These are phyloP conservation scores for Penicillium bialowiezense DNA, from an alignment of 495 filamentous ascomycete genomes.

Conservation along the genomic window DNA sequence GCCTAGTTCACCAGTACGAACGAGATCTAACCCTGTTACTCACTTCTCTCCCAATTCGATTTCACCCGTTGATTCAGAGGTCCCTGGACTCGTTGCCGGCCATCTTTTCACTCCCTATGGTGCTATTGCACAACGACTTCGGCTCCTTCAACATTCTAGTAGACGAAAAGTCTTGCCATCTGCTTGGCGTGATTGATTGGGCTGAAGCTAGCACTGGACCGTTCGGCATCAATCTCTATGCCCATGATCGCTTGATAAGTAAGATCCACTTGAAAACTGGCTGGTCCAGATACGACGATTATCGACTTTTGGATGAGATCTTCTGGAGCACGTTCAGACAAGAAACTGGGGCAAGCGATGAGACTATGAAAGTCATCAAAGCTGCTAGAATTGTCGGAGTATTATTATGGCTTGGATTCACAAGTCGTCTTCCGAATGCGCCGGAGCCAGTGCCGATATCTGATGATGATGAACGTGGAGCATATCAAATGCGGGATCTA, in stretches of 20 bases:
- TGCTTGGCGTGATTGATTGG: constrained; percentile 43
- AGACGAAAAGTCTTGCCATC: constrained; percentile 27
- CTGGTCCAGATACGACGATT: constrained; percentile 36
- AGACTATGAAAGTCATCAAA: constrained; percentile 29
- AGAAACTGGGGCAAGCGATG: constrained; percentile 29
- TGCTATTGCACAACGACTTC: constrained; percentile 38
- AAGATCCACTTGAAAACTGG: constrained; percentile 35
- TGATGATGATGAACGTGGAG: constrained; percentile 35
- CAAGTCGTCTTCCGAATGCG: constrained; percentile 35
- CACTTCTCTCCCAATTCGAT: constrained; percentile 30
- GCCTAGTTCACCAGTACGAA: constrained; percentile 19
- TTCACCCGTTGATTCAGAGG: constrained; percentile 30
- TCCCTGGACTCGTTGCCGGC: constrained; percentile 25
- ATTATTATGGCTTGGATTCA: constrained; percentile 35
- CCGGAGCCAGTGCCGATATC: constrained; percentile 32
- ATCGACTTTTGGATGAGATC: constrained; percentile 23
- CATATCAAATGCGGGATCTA: constrained; percentile 37
- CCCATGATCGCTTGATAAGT: constrained; percentile 29
- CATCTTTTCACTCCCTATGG: constrained; percentile 40
- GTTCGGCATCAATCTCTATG: constrained; percentile 39
- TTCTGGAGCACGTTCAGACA: constrained; percentile 34
- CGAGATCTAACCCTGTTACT: constrained; percentile 29
- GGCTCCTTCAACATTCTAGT: constrained; percentile 38
- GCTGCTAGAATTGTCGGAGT: constrained; percentile 36
- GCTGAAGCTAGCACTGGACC: constrained; percentile 37